phyloP scores from a whole-genome alignment of 2,329 filamentous ascomycete genomes.

The Akanthomyces muscarius region DNA sequence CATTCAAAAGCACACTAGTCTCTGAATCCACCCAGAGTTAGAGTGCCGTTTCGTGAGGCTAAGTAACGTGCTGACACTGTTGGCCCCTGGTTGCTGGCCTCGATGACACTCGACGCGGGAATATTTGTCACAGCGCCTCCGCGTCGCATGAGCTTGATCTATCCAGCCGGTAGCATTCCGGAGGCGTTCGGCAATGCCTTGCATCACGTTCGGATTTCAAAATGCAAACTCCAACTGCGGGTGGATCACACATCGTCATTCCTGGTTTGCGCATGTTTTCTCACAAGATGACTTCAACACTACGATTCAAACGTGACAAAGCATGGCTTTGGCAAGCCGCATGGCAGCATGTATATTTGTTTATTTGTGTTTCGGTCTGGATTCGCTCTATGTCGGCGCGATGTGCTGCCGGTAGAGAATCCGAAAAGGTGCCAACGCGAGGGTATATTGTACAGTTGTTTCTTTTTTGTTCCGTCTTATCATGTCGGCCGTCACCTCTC shows the following conservation, averaged over 20 bases:
- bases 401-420: background rate
- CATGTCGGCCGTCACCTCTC: slow-evolving; percentile 24
- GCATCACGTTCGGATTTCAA: background rate
- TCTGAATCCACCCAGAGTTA: background rate
- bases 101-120: background rate
- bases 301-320: background rate
- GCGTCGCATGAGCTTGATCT: background rate
- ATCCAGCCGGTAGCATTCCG: background rate
- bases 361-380: slow-evolving; percentile 2
- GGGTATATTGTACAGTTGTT: slow-evolving; percentile 16
- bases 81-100: background rate
- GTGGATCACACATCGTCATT: background rate
- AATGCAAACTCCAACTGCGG: background rate
- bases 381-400: background rate
- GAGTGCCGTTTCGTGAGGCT: slow-evolving; percentile 9
- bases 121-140: too few relatives aligned
- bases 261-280: background rate
- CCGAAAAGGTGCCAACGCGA: background rate
- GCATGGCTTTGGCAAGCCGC: background rate
- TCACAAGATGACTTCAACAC: background rate
- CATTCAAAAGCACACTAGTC: background rate
- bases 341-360: background rate
- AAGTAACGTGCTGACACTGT: background rate
- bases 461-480: background rate
- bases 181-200: background rate